Conservation (phyloP, 306 rosid species). For the Lathyrus sativus region DNA sequence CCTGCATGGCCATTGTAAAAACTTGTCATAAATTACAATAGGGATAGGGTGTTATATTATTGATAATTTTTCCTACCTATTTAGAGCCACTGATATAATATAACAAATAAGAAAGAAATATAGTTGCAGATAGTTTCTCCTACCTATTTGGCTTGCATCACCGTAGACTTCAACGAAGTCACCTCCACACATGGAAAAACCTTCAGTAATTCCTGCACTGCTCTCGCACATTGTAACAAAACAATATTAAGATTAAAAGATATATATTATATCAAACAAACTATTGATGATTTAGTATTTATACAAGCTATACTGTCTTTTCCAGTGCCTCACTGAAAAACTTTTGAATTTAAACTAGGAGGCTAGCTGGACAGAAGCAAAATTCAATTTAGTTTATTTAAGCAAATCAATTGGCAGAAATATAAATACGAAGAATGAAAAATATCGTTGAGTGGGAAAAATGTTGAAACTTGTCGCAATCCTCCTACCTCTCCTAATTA, state of each 20-base stretch:
- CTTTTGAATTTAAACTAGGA: not conserved
- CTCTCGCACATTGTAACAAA: slow-evolving; percentile 33
- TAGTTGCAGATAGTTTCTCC: slow-evolving; percentile 24
- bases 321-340: not conserved
- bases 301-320: not conserved
- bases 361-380: slow-evolving; percentile 10
- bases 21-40: slow-evolving; percentile 37
- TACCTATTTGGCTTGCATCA: slow-evolving; percentile 83
- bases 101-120: slow-evolving; percentile 5
- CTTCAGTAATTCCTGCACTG: slow-evolving; percentile 98
- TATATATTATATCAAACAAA: not conserved
- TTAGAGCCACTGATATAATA: not conserved
- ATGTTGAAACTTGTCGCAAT: not conserved
- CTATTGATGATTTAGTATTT: slow-evolving; percentile 10
- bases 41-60: not conserved
- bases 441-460: not conserved
- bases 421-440: not conserved
- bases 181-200: slow-evolving; percentile 99
- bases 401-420: slow-evolving; percentile 10
- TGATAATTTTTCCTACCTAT: not conserved
- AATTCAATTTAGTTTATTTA: not conserved
- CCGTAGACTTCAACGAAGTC: slow-evolving; percentile 94
- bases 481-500: not conserved
- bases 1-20: slow-evolving; percentile 57
- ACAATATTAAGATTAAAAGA: slow-evolving; percentile 27